phyloP scores from a whole-genome alignment of 2,329 filamentous ascomycete species.

The Claviceps spartinae region DNA sequence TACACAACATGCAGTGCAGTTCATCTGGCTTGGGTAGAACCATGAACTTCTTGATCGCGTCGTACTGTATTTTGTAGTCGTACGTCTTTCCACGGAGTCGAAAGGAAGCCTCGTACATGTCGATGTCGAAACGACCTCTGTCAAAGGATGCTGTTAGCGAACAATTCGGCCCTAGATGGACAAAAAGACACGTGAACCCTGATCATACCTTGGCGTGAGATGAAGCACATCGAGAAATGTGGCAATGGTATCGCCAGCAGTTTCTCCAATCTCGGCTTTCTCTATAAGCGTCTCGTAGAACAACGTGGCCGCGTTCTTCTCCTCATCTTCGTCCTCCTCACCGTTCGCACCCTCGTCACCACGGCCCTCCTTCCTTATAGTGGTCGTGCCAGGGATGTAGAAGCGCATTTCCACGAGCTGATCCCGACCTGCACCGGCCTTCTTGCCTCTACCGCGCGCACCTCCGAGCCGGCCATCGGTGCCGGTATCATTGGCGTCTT shows the following conservation, averaged over 20 bases:
- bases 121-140: constrained; percentile 98
- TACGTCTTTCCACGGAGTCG: constrained; percentile 96
- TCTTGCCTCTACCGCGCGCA: constrained; percentile 66
- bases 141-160: constrained; percentile 2
- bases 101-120: constrained; percentile 98
- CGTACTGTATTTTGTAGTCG: constrained; percentile 99
- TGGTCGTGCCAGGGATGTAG: constrained; percentile 86
- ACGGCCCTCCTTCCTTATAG: constrained; percentile 54
- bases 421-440: constrained; percentile 76
- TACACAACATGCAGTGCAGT: constrained; percentile 83
- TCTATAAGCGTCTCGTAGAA: constrained; percentile 98
- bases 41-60: constrained; percentile 98
- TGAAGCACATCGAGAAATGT: constrained; percentile 95
- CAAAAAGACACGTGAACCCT: background rate
- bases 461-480: constrained; percentile 63
- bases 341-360: constrained; percentile 63
- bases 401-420: constrained; percentile 98
- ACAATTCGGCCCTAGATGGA: background rate
- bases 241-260: constrained; percentile 94
- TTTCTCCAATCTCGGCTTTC: constrained; percentile 97
- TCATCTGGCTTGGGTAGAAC: constrained; percentile 97
- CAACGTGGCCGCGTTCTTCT: constrained; percentile 90
- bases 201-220: constrained; percentile 69
- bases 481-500: constrained; percentile 56
- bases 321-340: constrained; percentile 41